Conservation (phyloP, 2,329 filamentous ascomycete species). For the Lasiodiplodia sp. region DNA sequence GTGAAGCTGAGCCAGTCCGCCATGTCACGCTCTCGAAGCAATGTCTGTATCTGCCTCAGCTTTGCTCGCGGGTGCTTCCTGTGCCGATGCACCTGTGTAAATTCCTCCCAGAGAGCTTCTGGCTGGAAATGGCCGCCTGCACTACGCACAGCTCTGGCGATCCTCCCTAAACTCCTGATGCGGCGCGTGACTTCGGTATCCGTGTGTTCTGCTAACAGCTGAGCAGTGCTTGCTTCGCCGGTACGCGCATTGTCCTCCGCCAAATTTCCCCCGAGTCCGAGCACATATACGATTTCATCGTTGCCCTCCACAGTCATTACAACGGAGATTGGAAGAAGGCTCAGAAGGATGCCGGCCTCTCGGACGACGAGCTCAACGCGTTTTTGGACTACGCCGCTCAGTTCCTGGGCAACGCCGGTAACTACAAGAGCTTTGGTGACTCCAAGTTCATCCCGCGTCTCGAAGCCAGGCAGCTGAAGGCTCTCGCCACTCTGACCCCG, state of each 20-base stretch:
- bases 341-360: conserved; percentile 51
- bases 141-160: conserved; percentile 2
- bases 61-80: neutral
- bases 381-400: conserved; percentile 50
- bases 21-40: neutral
- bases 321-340: conserved; percentile 58
- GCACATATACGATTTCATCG: conserved; percentile 62
- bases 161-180: conserved; percentile 3
- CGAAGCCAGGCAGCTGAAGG: conserved; percentile 51
- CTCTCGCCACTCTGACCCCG: conserved; percentile 51
- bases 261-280: conserved; percentile 61
- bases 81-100: neutral
- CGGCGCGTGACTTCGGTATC: neutral
- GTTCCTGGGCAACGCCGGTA: conserved; percentile 63
- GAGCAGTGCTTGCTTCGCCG: conserved; percentile 54
- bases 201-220: conserved; percentile 17
- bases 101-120: neutral
- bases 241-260: conserved; percentile 60
- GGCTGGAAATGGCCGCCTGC: neutral
- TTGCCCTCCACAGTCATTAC: conserved; percentile 56
- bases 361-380: conserved; percentile 45
- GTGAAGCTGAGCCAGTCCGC: neutral
- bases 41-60: neutral
- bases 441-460: conserved; percentile 61
- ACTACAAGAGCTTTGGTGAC: conserved; percentile 61